Percentiles rank a stretch among this genome's conserved stretches.
phyloP scores from a whole-genome alignment of 208 protist species.

The Trypanosoma melophagium region DNA sequence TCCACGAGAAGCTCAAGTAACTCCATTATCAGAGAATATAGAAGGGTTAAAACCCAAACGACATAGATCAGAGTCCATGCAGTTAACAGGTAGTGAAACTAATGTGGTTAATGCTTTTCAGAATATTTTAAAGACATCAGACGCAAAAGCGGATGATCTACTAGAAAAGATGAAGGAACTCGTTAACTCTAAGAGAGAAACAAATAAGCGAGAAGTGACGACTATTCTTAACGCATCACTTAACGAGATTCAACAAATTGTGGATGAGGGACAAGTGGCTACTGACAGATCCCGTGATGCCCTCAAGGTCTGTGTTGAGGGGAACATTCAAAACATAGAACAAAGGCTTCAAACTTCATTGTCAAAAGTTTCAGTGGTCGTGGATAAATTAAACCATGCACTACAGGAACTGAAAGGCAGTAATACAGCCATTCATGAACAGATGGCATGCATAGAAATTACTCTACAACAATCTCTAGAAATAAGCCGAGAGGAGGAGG shows the following conservation, averaged over 20 bases:
- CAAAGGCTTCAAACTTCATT: slow-evolving; percentile 44
- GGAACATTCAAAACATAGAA: slow-evolving; percentile 53
- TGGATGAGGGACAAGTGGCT: slow-evolving; percentile 55
- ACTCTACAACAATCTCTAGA: slow-evolving; percentile 71
- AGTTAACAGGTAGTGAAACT: slow-evolving; percentile 7
- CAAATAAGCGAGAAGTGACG: slow-evolving; percentile 38
- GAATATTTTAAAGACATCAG: slow-evolving; percentile 41
- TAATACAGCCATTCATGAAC: slow-evolving; percentile 77
- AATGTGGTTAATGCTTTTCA: slow-evolving; percentile 28
- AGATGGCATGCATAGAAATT: slow-evolving; percentile 77
- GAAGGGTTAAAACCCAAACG: slow-evolving; percentile 23
- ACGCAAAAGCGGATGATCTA: slow-evolving; percentile 43
- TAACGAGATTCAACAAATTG: slow-evolving; percentile 58
- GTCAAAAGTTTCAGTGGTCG: slow-evolving; percentile 49
- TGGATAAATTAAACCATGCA: slow-evolving; percentile 72
- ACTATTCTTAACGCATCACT: slow-evolving; percentile 53
- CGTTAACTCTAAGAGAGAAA: slow-evolving; percentile 56
- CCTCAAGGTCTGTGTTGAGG: slow-evolving; percentile 39
- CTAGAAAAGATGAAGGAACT: slow-evolving; percentile 61
- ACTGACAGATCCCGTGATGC: slow-evolving; percentile 35
- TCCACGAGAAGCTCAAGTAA: background rate
- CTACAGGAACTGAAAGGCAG: slow-evolving; percentile 61
- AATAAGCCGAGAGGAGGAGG: slow-evolving; percentile 56
- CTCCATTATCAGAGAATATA: slow-evolving; percentile 9
- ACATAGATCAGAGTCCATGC: slow-evolving; percentile 28